Conservation (phyloP, 2,329 filamentous ascomycete genomes). For the Penicillium sp. region DNA sequence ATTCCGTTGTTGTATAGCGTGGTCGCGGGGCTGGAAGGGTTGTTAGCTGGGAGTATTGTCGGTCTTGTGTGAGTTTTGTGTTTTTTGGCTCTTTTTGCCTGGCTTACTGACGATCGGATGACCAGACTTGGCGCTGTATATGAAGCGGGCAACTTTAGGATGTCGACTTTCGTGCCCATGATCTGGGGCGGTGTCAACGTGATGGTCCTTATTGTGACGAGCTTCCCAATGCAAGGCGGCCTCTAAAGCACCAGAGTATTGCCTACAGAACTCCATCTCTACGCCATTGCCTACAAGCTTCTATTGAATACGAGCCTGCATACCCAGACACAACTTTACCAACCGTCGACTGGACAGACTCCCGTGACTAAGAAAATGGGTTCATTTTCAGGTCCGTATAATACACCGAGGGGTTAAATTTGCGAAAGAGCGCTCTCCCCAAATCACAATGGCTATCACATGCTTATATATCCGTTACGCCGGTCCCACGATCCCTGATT, state of each 20-base stretch:
- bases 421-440: conserved; percentile 17
- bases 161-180: conserved; percentile 94
- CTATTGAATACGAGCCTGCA: not conserved
- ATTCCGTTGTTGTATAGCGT: conserved; percentile 70
- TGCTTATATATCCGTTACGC: conserved; percentile 25
- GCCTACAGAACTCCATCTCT: not conserved
- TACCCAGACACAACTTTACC: not conserved
- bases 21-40: conserved; percentile 72
- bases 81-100: not conserved
- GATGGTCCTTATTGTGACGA: conserved; percentile 78
- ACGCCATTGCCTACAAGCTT: not conserved
- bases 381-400: conserved; percentile 15
- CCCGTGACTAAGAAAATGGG: not conserved
- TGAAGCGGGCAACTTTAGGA: conserved; percentile 76
- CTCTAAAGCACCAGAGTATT: conserved; percentile 55
- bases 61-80: conserved; percentile 68
- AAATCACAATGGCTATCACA: conserved; percentile 12
- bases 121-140: conserved; percentile 78
- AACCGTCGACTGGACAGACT: not conserved
- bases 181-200: conserved; percentile 86
- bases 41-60: conserved; percentile 78
- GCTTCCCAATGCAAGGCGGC: conserved; percentile 89
- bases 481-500: conserved; percentile 14
- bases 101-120: conserved; percentile 7
- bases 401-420: conserved; percentile 19